Evolutionary conservation across 352 stramenopile species (phyloP), one percentile per base, ranked within the genome.

Genomic region (Phytophthora pini): DNA sequence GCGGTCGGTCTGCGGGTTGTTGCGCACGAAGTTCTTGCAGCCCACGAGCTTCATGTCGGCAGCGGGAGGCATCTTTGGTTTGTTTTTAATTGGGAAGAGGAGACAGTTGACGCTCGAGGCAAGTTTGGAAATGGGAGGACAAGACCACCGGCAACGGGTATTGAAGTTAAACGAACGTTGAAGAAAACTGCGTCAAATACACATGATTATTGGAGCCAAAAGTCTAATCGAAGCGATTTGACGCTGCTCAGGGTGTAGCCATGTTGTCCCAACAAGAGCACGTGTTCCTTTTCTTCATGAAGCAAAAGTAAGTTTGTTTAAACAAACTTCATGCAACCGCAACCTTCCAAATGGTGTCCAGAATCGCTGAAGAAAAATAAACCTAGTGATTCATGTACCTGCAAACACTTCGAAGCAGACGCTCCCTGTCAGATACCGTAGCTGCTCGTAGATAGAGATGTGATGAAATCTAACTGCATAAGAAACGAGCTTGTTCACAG

Each of bases 1-100:
- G 60, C 74, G 78, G 74, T 94, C 86, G 56, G 73, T 80, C 70
- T 77, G 84, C 26, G 82, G 82, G 79, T 93, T 94, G 68, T 88
- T 72, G 50, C 84, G 84, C 66, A 83, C 73, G 62, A 93, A 94
- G 74, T 92, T 87, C 59, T 82, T 71, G 80, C 77, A 77, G 57
- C 86, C 86, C 59, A 92, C 82, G 67, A 94, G 82, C 70, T 88
- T 88, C 54, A 54, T 68, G 27, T 41, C 26, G 41, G 15, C 29
- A 26, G 50, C 29, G 2, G 69, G 65, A 24, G 70, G 12, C 58
- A 74, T 74, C 43, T 56, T 63, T 20, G 13, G 12, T 11, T 27
- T 36, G 29, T 22, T 4, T 26, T 46, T 43, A 10, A 34, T 12
- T 51, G 29, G 11, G n/a, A 52, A n/a, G 38, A 24, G 26, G 20